Conservation (phyloP, 2,329 filamentous ascomycete genomes). For the Colletotrichum graminicola region DNA sequence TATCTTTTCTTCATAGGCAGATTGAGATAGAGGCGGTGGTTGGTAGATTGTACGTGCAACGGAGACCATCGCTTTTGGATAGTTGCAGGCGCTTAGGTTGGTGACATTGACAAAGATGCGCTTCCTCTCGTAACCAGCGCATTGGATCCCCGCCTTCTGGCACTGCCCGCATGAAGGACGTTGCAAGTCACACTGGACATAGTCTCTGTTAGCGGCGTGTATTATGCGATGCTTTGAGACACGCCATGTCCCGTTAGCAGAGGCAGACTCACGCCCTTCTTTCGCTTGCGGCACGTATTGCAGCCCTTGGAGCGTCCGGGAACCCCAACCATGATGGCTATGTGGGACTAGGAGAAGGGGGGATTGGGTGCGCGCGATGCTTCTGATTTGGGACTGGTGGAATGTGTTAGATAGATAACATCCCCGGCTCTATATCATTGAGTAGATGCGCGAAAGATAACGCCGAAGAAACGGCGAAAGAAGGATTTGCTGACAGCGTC, state of each 20-base stretch:
- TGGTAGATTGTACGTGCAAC: background rate
- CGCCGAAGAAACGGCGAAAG: background rate
- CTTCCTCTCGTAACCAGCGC: slow-evolving; percentile 42
- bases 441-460: background rate
- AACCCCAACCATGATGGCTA: slow-evolving; percentile 41
- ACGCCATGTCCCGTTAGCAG: background rate
- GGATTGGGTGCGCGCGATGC: slow-evolving; percentile 23
- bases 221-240: background rate
- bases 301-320: slow-evolving; percentile 44
- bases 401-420: background rate
- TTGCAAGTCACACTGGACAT: slow-evolving; percentile 42
- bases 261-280: slow-evolving; percentile 43
- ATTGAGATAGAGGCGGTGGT: slow-evolving; percentile 24
- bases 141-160: slow-evolving; percentile 37
- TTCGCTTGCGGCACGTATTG: slow-evolving; percentile 42
- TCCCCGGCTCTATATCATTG: background rate
- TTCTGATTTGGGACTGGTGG: slow-evolving; percentile 25
- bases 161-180: slow-evolving; percentile 43
- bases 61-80: background rate
- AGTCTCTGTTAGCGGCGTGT: background rate
- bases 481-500: background rate
- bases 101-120: slow-evolving; percentile 43
- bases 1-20: slow-evolving; percentile 39
- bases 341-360: background rate
- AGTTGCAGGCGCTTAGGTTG: background rate